phyloP scores from a whole-genome alignment of 257 asterid genomes.

The Thymus quinquecostatus region DNA sequence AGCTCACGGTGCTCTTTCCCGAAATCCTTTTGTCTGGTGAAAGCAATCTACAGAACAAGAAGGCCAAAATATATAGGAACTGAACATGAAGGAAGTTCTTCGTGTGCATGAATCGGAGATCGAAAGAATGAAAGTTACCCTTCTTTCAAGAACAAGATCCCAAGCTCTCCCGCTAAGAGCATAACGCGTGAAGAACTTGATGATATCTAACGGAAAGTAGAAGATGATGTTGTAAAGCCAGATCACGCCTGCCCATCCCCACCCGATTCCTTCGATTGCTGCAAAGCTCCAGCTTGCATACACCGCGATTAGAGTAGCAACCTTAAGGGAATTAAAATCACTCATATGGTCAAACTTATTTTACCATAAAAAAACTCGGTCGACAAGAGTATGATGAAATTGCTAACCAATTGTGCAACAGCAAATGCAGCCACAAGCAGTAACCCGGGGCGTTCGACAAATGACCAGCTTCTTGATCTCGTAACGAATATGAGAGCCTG shows the following conservation, averaged over 20 bases:
- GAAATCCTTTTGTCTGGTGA: constrained; percentile 83
- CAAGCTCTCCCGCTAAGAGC: constrained; percentile 86
- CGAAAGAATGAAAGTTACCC: constrained; percentile 45
- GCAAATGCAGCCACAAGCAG: constrained; percentile 68
- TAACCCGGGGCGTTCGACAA: constrained; percentile 77
- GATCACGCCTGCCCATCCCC: constrained; percentile 94
- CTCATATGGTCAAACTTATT: neutral
- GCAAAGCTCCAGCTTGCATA: constrained; percentile 83
- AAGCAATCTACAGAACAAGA: constrained; percentile 64
- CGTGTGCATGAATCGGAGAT: neutral
- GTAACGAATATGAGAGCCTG: constrained; percentile 87
- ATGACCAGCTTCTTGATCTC: constrained; percentile 86
- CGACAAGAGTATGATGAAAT: constrained; percentile 4
- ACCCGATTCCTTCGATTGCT: constrained; percentile 86
- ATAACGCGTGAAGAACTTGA: constrained; percentile 69
- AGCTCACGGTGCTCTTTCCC: constrained; percentile 93
- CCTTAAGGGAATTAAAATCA: constrained; percentile 41
- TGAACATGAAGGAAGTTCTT: neutral
- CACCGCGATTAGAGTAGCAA: constrained; percentile 80
- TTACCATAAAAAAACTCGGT: neutral
- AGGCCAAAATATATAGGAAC: neutral
- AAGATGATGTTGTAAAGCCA: constrained; percentile 76
- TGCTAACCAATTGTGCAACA: constrained; percentile 70
- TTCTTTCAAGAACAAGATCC: constrained; percentile 85
- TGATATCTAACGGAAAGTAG: constrained; percentile 70